phyloP scores from a whole-genome alignment of 73 alveolate genomes.

The Stentor coeruleus region DNA sequence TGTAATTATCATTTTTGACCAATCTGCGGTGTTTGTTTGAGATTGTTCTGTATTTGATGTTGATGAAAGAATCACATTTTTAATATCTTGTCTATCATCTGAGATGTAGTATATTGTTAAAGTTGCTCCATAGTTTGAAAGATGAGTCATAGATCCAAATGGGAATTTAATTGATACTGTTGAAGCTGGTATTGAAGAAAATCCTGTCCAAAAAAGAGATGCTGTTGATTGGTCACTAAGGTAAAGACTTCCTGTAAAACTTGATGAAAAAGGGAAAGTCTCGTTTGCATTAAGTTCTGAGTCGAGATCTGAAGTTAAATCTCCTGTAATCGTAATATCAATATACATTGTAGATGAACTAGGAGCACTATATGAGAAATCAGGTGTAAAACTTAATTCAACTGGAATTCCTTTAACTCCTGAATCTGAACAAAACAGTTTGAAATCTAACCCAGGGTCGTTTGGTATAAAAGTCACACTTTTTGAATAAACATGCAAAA shows the following conservation, averaged over 20 bases:
- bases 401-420: not conserved
- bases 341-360: not conserved
- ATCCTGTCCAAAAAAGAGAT: not conserved
- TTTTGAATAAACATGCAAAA: not conserved
- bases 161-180: not conserved
- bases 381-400: not conserved
- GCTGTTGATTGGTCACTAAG: not conserved
- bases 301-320: not conserved
- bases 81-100: not conserved
- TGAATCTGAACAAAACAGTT: not conserved
- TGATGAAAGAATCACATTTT: not conserved
- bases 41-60: not conserved
- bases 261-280: not conserved
- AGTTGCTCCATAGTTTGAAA: not conserved
- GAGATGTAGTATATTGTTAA: not conserved
- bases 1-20: not conserved
- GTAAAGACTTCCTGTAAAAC: not conserved
- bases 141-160: not conserved
- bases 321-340: not conserved
- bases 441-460: not conserved
- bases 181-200: not conserved
- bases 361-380: not conserved
- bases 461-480: not conserved
- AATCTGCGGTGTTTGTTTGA: not conserved
- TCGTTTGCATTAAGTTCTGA: not conserved